phyloP scores from a whole-genome alignment of 768 basidiomycete genomes.

The Botryobasidium botryosum region DNA sequence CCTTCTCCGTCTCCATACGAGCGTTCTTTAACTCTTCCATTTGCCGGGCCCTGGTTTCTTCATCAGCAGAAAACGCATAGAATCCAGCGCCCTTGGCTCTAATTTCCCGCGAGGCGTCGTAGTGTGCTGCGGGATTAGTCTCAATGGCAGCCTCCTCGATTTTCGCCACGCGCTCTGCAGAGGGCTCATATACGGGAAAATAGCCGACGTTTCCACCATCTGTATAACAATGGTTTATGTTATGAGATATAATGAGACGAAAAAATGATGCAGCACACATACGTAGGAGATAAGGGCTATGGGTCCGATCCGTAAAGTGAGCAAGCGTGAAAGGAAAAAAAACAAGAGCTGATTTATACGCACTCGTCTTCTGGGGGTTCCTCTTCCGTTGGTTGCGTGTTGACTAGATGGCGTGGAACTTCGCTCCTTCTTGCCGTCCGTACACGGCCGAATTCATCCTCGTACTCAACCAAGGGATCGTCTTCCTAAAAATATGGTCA shows the following conservation, averaged over 20 bases:
- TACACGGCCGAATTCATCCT: constrained; percentile 74
- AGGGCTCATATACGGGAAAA: constrained; percentile 79
- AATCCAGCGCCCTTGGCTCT: constrained; percentile 81
- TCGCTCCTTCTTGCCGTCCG: constrained; percentile 55
- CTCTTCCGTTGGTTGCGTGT: constrained; percentile 4
- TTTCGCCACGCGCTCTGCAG: constrained; percentile 58
- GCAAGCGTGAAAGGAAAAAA: constrained; percentile 8
- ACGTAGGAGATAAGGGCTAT: constrained; percentile 44
- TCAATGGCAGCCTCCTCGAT: constrained; percentile 57
- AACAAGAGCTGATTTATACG: constrained; percentile 14
- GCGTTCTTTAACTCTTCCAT: constrained; percentile 64
- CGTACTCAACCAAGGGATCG: constrained; percentile 70
- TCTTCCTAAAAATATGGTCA: constrained; percentile 16
- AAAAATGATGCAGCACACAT: constrained; percentile 9
- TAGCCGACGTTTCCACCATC: constrained; percentile 25
- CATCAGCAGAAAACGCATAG: constrained; percentile 81
- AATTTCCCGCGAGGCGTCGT: constrained; percentile 65
- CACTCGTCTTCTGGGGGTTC: constrained; percentile 39
- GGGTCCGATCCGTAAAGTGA: background rate
- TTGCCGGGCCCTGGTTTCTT: constrained; percentile 55
- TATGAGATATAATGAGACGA: constrained; percentile 7
- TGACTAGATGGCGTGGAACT: constrained; percentile 49
- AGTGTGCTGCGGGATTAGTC: constrained; percentile 57
- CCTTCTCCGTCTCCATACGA: constrained; percentile 2
- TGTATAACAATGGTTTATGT: background rate